Percentiles rank a stretch among this genome's conserved stretches.
Evolutionary conservation across 768 basidiomycete genomes (phyloP).

Genomic region (Phlebiopsis gigantea): DNA sequence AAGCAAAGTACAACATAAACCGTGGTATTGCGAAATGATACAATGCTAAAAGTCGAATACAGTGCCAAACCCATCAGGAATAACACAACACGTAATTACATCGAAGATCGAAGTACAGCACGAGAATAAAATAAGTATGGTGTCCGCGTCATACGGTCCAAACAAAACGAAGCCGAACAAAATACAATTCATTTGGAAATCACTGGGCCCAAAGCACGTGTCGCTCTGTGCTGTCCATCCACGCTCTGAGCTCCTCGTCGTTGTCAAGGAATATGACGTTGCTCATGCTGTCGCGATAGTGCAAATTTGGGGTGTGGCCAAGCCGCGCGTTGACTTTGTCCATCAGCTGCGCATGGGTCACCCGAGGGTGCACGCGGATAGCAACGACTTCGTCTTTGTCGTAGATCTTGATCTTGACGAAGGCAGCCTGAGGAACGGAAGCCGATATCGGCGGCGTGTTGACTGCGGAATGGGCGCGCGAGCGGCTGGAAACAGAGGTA

Average conservation of each 20-base stretch:
- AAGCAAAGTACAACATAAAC: not conserved
- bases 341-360: slow-evolving; percentile 81
- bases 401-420: slow-evolving; percentile 98
- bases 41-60: not conserved
- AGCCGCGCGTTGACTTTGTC: slow-evolving; percentile 88
- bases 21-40: slow-evolving; percentile 1
- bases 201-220: slow-evolving; percentile 79
- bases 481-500: slow-evolving; percentile 36
- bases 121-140: slow-evolving; percentile 1
- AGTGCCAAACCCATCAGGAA: slow-evolving; percentile 3
- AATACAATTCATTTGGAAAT: not conserved
- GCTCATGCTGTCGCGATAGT: slow-evolving; percentile 73
- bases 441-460: slow-evolving; percentile 74
- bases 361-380: slow-evolving; percentile 91
- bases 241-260: slow-evolving; percentile 60
- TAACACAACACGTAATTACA: slow-evolving; percentile 9
- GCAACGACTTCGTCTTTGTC: slow-evolving; percentile 96
- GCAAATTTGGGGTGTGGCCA: slow-evolving; percentile 60
- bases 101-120: slow-evolving; percentile 7
- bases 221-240: slow-evolving; percentile 78
- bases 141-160: slow-evolving; percentile 2
- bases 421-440: slow-evolving; percentile 76
- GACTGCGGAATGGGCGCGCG: slow-evolving; percentile 47
- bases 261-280: slow-evolving; percentile 58
- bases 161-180: not conserved